These are phyloP conservation scores for Hanseniaspora pseudoguilliermondii DNA, from an alignment of 805 yeast species.

Conservation along the genomic window DNA sequence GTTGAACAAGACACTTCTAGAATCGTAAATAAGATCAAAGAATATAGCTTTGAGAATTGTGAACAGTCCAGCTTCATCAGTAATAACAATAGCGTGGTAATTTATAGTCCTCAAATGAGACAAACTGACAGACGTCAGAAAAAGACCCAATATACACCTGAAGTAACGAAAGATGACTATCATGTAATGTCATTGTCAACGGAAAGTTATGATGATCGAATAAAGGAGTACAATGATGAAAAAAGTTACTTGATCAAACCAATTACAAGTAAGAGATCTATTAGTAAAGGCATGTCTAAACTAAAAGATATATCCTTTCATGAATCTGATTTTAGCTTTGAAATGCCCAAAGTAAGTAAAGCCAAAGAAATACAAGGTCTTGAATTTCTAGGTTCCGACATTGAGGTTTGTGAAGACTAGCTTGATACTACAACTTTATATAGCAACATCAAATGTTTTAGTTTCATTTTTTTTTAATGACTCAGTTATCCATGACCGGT, in stretches of 20 bases:
- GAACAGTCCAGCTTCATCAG: neutral
- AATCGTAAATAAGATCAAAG: neutral
- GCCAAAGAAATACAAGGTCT: constrained; percentile 10
- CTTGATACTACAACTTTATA: too few species aligned
- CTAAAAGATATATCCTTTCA: neutral
- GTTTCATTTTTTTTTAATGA: too few species aligned
- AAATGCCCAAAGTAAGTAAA: neutral
- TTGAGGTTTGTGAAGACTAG: constrained; percentile 16
- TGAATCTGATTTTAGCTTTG: neutral
- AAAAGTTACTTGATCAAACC: too few species aligned
- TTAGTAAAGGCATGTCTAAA: neutral
- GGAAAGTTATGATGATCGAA: neutral
- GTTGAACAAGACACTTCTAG: neutral
- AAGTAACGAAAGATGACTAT: neutral
- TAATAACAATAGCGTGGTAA: neutral
- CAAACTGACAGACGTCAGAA: neutral
- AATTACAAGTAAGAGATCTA: neutral
- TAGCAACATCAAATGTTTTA: too few species aligned
- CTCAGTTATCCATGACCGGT: too few species aligned
- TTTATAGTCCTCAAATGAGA: neutral
- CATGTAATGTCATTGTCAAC: neutral
- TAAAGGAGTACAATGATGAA: neutral
- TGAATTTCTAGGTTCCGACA: constrained; percentile 21
- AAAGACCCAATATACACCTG: neutral
- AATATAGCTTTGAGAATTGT: neutral